These are phyloP conservation scores for Cryptomeria japonica DNA, from an alignment of 75 land plant genomes.

Conservation along the genomic window DNA sequence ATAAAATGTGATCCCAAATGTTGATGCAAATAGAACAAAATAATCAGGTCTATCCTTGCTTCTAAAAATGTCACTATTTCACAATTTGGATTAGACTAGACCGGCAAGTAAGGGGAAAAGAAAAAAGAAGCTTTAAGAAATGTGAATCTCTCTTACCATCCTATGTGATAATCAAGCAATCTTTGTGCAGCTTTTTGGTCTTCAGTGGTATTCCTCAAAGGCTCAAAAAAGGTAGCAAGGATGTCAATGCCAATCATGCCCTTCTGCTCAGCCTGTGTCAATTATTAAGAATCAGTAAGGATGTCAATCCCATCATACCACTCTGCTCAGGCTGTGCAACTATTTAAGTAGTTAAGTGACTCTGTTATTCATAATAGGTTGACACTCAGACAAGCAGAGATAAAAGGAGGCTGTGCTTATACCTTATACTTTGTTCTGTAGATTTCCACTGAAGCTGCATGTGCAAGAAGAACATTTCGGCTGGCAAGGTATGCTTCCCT, in stretches of 20 bases:
- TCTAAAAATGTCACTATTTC: background rate
- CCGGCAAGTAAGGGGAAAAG: background rate
- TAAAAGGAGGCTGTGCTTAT: background rate
- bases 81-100: background rate
- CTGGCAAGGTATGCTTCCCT: constrained; percentile 8
- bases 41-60: background rate
- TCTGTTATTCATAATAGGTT: background rate
- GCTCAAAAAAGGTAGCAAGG: constrained; percentile 24
- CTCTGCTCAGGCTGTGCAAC: background rate
- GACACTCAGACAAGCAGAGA: background rate
- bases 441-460: constrained; percentile 14
- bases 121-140: background rate
- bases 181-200: constrained; percentile 21
- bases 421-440: constrained; percentile 14
- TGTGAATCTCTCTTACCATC: constrained; percentile 15
- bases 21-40: too few species aligned
- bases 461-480: constrained; percentile 14
- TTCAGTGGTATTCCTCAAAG: constrained; percentile 19
- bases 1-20: too few species aligned
- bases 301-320: background rate
- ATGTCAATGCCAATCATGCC: constrained; percentile 26
- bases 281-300: background rate
- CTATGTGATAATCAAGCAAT: constrained; percentile 16
- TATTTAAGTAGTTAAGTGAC: background rate
- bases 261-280: constrained; percentile 20